Evolutionary conservation across 169 alveolate species (phyloP), one percentile per base, ranked within the genome.

Genomic region (Plasmodium vivax): DNA sequence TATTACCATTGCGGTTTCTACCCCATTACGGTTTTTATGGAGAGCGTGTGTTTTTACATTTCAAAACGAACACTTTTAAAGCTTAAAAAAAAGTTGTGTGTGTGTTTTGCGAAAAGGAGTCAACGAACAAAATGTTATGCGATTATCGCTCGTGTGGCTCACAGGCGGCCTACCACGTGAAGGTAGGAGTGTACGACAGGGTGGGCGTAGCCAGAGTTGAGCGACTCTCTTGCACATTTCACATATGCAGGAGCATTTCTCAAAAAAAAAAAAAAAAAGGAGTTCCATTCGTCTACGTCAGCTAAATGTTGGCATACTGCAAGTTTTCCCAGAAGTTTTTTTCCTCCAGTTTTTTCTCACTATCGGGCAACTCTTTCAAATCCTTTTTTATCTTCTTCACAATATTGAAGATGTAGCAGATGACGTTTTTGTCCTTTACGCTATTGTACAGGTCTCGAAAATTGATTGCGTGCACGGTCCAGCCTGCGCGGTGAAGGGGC

Each of bases 381-480:
- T 87, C 87, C 10, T 72, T 87, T 87, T 87, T 87, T 87, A 87
- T 87, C 47, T 87, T 87, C 82, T 87, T 87, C 38, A 51, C 45
- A 77, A 87, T 87, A 58, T 77, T 87, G 82, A 77, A 87, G 30
- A 87, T 87, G 51, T 87, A 87, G 77, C 87, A 77, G 45, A 87
- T 87, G 30, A 87, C 72, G 30, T 87, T 87, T 87, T 87, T 87
- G 68, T 87, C 94, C 71, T 87, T 87, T 87, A 87, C 82, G 82
- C 94, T 87, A 74, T 87, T 87, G 82, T 87, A 87, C 30, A 87
- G n/a, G 54, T 87, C 94, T 87, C 94, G 71, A 56, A 87, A 87
- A 41, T 87, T 87, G 68, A 87, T 34, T 47, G 94, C 68, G 30
- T 87, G 94, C 16, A 87, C 94, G 16, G 94, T 79, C 85, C 87